Evolutionary conservation across 1,284 basidiomycete species (phyloP).

Genomic region (Cryptococcus depauperatus): DNA sequence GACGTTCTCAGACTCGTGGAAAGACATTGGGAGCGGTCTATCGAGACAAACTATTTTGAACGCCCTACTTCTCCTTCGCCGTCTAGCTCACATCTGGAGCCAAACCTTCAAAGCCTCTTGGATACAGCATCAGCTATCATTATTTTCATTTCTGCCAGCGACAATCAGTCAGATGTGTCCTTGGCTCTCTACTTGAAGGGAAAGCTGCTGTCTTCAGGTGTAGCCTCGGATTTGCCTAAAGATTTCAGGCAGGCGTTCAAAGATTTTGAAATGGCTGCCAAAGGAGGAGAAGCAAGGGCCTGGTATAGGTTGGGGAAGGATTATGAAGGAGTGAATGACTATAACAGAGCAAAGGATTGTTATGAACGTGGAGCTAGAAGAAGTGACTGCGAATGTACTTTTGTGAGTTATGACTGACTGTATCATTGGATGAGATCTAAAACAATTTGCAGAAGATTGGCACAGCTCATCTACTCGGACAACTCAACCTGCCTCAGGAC

Average conservation of each 20-base stretch:
- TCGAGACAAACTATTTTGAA: conserved; percentile 13
- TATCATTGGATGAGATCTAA: conserved; percentile 3
- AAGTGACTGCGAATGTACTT: conserved; percentile 65
- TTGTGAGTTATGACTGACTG: conserved; percentile 51
- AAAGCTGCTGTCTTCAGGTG: conserved; percentile 27
- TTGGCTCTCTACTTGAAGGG: conserved; percentile 35
- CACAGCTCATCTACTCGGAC: conserved; percentile 82
- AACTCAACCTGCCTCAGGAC: conserved; percentile 59
- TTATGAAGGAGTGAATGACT: conserved; percentile 79
- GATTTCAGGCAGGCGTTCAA: conserved; percentile 76
- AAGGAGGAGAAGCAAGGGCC: conserved; percentile 60
- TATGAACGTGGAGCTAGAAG: conserved; percentile 69
- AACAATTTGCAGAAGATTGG: conserved; percentile 66
- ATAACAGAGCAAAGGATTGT: conserved; percentile 62
- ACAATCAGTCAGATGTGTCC: conserved; percentile 8
- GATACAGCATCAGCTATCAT: conserved; percentile 26
- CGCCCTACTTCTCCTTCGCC: conserved; percentile 4
- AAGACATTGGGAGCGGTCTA: conserved; percentile 14
- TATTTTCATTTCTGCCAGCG: conserved; percentile 21
- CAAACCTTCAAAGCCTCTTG: conserved; percentile 13
- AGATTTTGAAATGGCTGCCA: conserved; percentile 73
- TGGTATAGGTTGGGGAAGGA: conserved; percentile 88
- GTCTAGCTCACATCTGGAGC: conserved; percentile 6
- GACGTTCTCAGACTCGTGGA: conserved; percentile 33
- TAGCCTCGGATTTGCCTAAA: conserved; percentile 53